These are phyloP conservation scores for Taphrina betulina DNA, from an alignment of 1,139 yeast genomes.

Conservation along the genomic window DNA sequence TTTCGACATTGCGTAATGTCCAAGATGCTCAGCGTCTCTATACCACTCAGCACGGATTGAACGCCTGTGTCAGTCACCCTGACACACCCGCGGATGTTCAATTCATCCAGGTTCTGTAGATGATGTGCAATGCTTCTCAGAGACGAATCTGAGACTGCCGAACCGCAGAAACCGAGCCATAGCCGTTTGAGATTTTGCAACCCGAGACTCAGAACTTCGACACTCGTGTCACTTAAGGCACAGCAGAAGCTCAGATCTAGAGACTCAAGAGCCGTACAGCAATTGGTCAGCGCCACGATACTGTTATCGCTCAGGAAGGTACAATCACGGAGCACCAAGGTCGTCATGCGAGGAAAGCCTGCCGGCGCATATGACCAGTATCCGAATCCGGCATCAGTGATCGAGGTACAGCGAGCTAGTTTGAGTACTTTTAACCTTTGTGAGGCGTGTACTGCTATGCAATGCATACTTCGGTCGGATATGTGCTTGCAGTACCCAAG, in stretches of 20 bases:
- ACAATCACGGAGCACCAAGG: slow-evolving; percentile 64
- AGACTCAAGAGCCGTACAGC: slow-evolving; percentile 58
- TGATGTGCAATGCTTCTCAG: slow-evolving; percentile 62
- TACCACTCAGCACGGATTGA: slow-evolving; percentile 61
- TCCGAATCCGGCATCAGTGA: slow-evolving; percentile 70
- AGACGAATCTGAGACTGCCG: slow-evolving; percentile 74
- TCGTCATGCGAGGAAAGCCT: slow-evolving; percentile 55
- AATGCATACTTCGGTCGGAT: slow-evolving; percentile 65
- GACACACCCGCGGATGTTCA: slow-evolving; percentile 65
- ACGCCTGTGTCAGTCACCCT: slow-evolving; percentile 75
- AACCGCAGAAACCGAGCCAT: slow-evolving; percentile 71
- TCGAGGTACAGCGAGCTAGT: slow-evolving; percentile 71
- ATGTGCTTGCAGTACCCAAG: slow-evolving; percentile 72
- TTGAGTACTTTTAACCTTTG: slow-evolving; percentile 58
- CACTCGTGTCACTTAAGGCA: slow-evolving; percentile 65
- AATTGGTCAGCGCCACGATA: slow-evolving; percentile 59
- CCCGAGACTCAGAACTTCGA: slow-evolving; percentile 64
- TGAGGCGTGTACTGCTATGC: slow-evolving; percentile 60
- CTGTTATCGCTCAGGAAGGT: slow-evolving; percentile 69
- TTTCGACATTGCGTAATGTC: slow-evolving; percentile 70
- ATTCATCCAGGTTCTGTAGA: slow-evolving; percentile 50
- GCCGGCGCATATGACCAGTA: slow-evolving; percentile 55
- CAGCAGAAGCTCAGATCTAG: slow-evolving; percentile 72
- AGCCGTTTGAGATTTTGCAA: slow-evolving; percentile 57
- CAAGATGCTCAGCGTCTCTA: slow-evolving; percentile 54